Evolutionary conservation across 139 green algal genomes (phyloP).

Genomic region (Picochlorum sp.): DNA sequence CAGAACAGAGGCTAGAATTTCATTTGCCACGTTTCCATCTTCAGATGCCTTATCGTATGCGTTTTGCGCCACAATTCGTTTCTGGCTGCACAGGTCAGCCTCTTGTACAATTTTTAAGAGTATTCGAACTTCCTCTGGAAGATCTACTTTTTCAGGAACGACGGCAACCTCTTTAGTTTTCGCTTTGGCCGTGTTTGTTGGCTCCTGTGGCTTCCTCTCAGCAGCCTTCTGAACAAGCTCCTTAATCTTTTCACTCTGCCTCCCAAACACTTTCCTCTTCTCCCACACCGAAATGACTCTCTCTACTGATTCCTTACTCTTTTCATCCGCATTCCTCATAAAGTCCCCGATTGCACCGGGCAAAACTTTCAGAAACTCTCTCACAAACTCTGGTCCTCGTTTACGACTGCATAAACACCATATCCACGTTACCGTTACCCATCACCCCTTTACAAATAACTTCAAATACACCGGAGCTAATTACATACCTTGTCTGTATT

Average conservation of each 20-base stretch:
- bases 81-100: too few species aligned
- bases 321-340: conserved; percentile 29
- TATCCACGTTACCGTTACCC: background rate
- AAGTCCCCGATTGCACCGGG: conserved; percentile 32
- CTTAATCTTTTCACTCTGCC: conserved; percentile 10
- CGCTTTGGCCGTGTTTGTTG: background rate
- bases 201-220: background rate
- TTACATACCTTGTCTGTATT: conserved; percentile 46
- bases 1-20: background rate
- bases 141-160: too few species aligned
- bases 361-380: conserved; percentile 47
- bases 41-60: too few species aligned
- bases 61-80: too few species aligned
- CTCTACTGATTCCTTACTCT: conserved; percentile 3
- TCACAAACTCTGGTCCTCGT: conserved; percentile 56
- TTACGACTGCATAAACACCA: conserved; percentile 25
- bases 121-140: background rate
- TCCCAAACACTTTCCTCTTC: conserved; percentile 30
- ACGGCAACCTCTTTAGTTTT: too few species aligned
- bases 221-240: conserved; percentile 13
- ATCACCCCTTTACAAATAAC: too few species aligned
- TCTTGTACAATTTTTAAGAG: background rate
- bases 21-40: background rate
- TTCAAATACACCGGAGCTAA: too few species aligned
- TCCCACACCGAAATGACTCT: conserved; percentile 42